These are phyloP conservation scores for Zoysia matrella DNA, from an alignment of 202 grass and related monocot species.

Conservation along the genomic window DNA sequence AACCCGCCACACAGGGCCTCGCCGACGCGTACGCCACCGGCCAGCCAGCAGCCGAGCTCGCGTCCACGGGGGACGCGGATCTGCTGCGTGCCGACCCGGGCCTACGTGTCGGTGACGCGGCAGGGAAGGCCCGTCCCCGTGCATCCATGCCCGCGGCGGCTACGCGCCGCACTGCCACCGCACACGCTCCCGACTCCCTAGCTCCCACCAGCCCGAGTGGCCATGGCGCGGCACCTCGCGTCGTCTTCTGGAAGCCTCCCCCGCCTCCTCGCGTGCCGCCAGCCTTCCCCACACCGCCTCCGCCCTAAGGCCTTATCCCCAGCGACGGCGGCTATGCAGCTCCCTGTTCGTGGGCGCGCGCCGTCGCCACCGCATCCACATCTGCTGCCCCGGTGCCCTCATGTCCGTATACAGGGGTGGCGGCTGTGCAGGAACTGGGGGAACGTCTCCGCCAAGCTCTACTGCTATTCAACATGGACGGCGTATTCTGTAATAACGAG, in stretches of 20 bases:
- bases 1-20: not conserved
- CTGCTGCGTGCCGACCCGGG: too few species aligned
- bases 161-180: not conserved
- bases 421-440: constrained; percentile 51
- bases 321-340: not conserved
- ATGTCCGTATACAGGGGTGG: constrained; percentile 31
- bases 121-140: too few species aligned
- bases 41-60: too few species aligned
- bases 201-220: not conserved
- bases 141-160: too few species aligned
- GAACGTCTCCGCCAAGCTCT: constrained; percentile 66
- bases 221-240: constrained; percentile 69
- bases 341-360: constrained; percentile 20
- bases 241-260: constrained; percentile 48
- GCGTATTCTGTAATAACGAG: constrained; percentile 96
- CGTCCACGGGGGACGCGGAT: not conserved
- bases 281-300: constrained; percentile 35
- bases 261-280: constrained; percentile 38
- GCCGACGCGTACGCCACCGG: not conserved
- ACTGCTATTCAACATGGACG: constrained; percentile 97
- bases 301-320: constrained; percentile 35
- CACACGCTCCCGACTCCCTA: constrained; percentile 12
- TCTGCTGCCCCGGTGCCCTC: constrained; percentile 46
- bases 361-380: constrained; percentile 28
- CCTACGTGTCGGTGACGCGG: too few species aligned